Conservation (phyloP, 2,329 filamentous ascomycete genomes). For the Colletotrichum lini region DNA sequence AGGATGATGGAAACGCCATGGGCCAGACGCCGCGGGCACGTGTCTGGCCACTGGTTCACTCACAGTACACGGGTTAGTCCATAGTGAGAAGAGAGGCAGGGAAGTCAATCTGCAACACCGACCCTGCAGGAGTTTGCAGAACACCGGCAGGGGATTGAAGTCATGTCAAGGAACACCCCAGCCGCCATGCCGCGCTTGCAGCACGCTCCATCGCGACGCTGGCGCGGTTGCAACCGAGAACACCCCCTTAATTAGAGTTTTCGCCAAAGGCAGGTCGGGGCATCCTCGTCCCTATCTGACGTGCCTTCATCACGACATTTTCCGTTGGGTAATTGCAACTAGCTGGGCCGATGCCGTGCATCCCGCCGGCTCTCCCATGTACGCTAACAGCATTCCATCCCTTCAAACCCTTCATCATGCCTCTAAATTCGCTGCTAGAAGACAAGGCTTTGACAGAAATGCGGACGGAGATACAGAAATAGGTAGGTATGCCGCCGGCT, state of each 20-base stretch:
- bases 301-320: conserved; percentile 1
- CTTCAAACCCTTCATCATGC: neutral
- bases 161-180: conserved; percentile 18
- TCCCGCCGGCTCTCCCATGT: too few species aligned
- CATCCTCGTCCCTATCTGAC: neutral
- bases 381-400: neutral
- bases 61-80: neutral
- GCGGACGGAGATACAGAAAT: too few species aligned
- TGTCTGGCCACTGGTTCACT: neutral
- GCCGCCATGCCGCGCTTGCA: neutral
- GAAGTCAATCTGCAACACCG: conserved; percentile 31
- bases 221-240: conserved; percentile 27
- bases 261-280: conserved; percentile 1
- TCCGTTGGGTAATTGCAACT: neutral
- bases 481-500: too few species aligned
- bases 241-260: conserved; percentile 28
- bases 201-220: conserved; percentile 15
- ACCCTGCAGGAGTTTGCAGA: neutral
- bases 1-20: neutral
- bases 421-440: neutral
- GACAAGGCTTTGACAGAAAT: neutral
- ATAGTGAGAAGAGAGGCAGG: neutral
- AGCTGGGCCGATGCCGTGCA: neutral
- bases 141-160: neutral
- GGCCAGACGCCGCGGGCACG: neutral